These are phyloP conservation scores for Parastagonospora avenae DNA, from an alignment of 2,329 filamentous ascomycete species.

Conservation along the genomic window DNA sequence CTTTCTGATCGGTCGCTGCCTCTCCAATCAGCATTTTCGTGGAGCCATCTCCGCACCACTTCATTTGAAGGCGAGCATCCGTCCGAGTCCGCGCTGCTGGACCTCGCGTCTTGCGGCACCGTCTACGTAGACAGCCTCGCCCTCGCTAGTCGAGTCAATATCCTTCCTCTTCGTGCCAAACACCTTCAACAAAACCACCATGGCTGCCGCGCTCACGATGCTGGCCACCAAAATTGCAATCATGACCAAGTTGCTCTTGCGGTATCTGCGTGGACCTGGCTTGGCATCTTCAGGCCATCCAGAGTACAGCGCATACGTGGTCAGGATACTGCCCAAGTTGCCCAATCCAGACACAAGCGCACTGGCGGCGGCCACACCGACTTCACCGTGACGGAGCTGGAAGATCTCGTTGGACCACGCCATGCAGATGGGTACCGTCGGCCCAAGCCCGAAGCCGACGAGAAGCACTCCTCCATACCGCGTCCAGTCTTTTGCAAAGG, in stretches of 20 bases:
- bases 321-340: conserved; percentile 83
- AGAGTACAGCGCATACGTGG: conserved; percentile 86
- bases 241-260: conserved; percentile 86
- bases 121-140: conserved; percentile 60
- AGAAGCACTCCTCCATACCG: conserved; percentile 88
- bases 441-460: conserved; percentile 87
- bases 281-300: conserved; percentile 78
- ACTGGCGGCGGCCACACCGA: conserved; percentile 84
- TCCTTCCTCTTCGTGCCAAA: conserved; percentile 42
- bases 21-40: neutral
- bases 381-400: conserved; percentile 85
- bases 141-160: conserved; percentile 44
- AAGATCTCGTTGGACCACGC: conserved; percentile 92
- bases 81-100: conserved; percentile 48
- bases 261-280: conserved; percentile 70
- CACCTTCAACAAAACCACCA: conserved; percentile 67
- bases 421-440: conserved; percentile 92
- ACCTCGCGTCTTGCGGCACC: conserved; percentile 49
- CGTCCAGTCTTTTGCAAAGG: conserved; percentile 80
- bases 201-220: conserved; percentile 72
- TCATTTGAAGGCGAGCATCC: conserved; percentile 38
- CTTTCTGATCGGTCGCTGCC: conserved; percentile 9
- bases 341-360: conserved; percentile 86
- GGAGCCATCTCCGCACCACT: conserved; percentile 1
- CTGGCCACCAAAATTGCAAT: conserved; percentile 81